These are phyloP conservation scores for Fraxinus velutina DNA, from an alignment of 305 asterid genomes.

Conservation along the genomic window DNA sequence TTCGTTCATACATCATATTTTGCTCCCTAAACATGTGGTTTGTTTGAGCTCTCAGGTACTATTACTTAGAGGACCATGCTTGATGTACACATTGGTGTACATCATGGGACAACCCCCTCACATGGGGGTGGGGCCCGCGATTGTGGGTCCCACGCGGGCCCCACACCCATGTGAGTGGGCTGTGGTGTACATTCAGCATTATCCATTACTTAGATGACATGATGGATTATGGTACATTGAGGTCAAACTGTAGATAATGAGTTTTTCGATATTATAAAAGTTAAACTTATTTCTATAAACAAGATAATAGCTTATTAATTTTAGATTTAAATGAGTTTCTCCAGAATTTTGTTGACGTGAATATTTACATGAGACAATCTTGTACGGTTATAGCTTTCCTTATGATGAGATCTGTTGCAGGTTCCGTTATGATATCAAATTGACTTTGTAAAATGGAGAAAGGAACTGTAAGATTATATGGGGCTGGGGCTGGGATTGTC, in stretches of 20 bases:
- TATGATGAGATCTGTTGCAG: not conserved
- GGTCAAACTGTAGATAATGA: not conserved
- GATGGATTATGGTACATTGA: not conserved
- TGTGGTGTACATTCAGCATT: too few species aligned
- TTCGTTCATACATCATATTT: too few species aligned
- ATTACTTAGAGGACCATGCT: too few species aligned
- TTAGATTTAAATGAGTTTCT: not conserved
- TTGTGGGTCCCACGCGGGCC: too few species aligned
- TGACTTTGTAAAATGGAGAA: not conserved
- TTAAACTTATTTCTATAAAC: not conserved
- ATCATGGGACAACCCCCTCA: too few species aligned
- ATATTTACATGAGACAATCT: not conserved
- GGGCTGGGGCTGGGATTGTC: not conserved
- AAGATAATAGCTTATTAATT: too few species aligned
- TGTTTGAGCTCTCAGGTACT: too few species aligned
- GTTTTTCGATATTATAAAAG: not conserved
- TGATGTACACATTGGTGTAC: too few species aligned
- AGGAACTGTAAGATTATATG: not conserved
- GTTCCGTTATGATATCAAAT: not conserved
- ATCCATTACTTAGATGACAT: not conserved
- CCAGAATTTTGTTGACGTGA: not conserved
- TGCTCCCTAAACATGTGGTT: too few species aligned
- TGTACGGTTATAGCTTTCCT: not conserved
- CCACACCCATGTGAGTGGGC: too few species aligned
- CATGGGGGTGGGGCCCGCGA: too few species aligned